Percentiles rank a stretch among this genome's conserved stretches.
phyloP scores from a whole-genome alignment of 176 grass and related monocot genomes.

The Eragrostis nindensis region DNA sequence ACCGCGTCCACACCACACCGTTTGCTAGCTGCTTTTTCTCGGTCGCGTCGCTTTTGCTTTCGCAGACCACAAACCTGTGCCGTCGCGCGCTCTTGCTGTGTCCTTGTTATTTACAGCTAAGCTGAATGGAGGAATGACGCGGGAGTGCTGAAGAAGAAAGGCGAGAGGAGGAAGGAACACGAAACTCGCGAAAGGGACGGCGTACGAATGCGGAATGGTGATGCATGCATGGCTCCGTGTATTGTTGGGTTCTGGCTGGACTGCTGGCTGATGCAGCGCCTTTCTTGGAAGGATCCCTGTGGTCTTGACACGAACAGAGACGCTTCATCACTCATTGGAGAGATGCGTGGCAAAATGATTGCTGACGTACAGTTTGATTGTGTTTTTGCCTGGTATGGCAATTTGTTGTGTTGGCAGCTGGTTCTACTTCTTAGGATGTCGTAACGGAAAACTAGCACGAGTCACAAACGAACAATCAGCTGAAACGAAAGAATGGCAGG shows the following conservation, averaged over 20 bases:
- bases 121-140: background rate
- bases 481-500: background rate
- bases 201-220: background rate
- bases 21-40: background rate
- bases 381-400: background rate
- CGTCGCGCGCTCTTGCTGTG: background rate
- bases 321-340: too few relatives aligned
- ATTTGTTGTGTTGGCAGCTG: background rate
- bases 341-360: background rate
- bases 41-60: constrained; percentile 25
- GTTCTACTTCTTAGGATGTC: background rate
- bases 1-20: background rate
- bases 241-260: background rate
- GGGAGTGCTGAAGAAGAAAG: background rate
- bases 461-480: background rate
- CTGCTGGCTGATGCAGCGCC: background rate
- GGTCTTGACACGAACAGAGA: background rate
- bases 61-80: background rate
- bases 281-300: constrained; percentile 20
- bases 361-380: background rate
- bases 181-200: constrained; percentile 17
- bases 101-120: background rate
- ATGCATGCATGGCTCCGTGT: background rate
- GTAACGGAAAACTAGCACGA: too few relatives aligned
- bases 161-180: constrained; percentile 4